Evolutionary conservation across 495 filamentous ascomycete genomes (phyloP).

Genomic region (Penicillium ochrochloron): DNA sequence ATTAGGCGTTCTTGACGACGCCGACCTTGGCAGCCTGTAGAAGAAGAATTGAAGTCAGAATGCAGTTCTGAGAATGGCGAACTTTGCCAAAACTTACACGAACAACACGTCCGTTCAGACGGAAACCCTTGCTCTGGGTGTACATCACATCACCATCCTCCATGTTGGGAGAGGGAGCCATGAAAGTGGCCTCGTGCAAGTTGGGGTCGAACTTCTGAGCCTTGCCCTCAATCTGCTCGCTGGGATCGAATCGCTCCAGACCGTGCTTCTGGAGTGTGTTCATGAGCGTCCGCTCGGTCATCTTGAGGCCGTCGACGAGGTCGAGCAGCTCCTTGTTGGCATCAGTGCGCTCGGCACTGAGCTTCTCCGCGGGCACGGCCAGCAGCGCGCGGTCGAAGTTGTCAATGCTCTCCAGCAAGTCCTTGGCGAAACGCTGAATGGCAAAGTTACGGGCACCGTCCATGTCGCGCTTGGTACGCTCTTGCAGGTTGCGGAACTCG

Average conservation of each 20-base stretch:
- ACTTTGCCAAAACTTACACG: constrained; percentile 57
- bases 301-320: constrained; percentile 86
- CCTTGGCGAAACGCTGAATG: constrained; percentile 90
- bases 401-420: constrained; percentile 92
- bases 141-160: constrained; percentile 90
- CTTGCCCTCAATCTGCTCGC: constrained; percentile 59
- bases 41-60: constrained; percentile 21
- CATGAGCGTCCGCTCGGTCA: constrained; percentile 91
- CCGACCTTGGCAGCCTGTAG: constrained; percentile 86
- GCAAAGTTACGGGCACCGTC: constrained; percentile 87
- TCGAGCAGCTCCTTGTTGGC: constrained; percentile 70
- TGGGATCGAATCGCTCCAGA: constrained; percentile 83
- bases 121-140: constrained; percentile 93
- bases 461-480: constrained; percentile 89
- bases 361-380: constrained; percentile 75
- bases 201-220: constrained; percentile 86
- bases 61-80: neutral
- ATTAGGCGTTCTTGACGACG: constrained; percentile 74
- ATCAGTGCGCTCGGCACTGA: constrained; percentile 52
- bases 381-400: constrained; percentile 92
- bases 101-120: constrained; percentile 85
- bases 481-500: constrained; percentile 96
- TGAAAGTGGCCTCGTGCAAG: constrained; percentile 93
- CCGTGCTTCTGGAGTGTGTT: constrained; percentile 91
- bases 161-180: constrained; percentile 79